A percentile compares a stretch with the other conserved stretches of the same genome.
These are phyloP conservation scores for Mitragyna speciosa DNA, from an alignment of 257 asterid species.

Conservation along the genomic window DNA sequence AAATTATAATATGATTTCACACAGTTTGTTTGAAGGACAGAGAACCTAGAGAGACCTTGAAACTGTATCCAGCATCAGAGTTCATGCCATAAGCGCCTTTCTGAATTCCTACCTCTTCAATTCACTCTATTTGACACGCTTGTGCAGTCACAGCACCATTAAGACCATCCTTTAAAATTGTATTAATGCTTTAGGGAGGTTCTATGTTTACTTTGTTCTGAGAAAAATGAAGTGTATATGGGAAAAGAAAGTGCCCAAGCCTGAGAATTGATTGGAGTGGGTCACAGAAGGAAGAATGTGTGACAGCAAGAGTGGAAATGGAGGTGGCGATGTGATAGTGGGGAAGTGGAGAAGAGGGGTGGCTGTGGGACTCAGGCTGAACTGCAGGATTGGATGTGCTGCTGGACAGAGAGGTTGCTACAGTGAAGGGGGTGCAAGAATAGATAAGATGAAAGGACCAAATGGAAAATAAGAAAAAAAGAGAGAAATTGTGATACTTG, in stretches of 20 bases:
- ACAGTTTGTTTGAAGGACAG: not conserved
- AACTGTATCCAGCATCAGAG: not conserved
- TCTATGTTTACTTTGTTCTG: not conserved
- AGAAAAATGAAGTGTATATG: not conserved
- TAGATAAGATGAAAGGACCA: not conserved
- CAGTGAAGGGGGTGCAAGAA: not conserved
- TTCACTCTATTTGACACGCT: not conserved
- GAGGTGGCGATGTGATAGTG: not conserved
- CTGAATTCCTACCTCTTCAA: not conserved
- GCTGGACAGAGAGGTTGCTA: not conserved
- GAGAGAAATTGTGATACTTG: not conserved
- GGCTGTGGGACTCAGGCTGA: not conserved
- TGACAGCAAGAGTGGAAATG: not conserved
- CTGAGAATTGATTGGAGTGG: not conserved
- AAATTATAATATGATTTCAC: not conserved
- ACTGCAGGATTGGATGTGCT: not conserved
- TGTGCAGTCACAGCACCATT: not conserved
- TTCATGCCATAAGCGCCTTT: not conserved
- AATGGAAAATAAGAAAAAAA: not conserved
- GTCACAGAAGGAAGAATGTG: not conserved
- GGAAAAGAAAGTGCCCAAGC: not conserved
- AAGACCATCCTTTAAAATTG: not conserved
- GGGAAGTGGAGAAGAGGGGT: not conserved
- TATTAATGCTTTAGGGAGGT: not conserved
- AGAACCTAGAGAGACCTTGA: not conserved